phyloP scores from a whole-genome alignment of 768 basidiomycete genomes.

The Phanerochaete sordida region DNA sequence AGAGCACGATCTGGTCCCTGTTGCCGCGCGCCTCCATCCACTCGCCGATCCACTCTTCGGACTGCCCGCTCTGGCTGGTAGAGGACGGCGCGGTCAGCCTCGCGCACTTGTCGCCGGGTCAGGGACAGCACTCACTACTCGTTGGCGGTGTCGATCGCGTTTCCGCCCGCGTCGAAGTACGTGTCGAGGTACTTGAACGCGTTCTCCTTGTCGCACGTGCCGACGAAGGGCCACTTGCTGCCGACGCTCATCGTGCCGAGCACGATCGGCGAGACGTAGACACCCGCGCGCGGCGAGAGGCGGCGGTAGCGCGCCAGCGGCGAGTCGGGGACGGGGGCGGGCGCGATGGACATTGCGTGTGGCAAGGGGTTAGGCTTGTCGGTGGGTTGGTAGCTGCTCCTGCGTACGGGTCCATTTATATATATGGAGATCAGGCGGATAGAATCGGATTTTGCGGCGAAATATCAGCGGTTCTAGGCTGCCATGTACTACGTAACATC shows the following conservation, averaged over 20 bases:
- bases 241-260: conserved; percentile 38
- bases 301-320: conserved; percentile 26
- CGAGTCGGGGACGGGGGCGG: conserved; percentile 8
- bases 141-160: conserved; percentile 21
- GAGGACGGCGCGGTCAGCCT: conserved; percentile 32
- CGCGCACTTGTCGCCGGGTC: too few species aligned
- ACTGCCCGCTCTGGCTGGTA: conserved; percentile 26
- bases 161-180: conserved; percentile 32
- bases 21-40: conserved; percentile 33
- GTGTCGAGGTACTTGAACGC: conserved; percentile 38
- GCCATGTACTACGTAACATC: too few species aligned
- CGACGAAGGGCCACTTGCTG: conserved; percentile 28
- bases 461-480: too few species aligned
- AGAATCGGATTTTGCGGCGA: too few species aligned
- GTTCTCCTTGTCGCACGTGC: conserved; percentile 30
- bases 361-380: not conserved
- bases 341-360: not conserved
- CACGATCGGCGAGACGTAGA: conserved; percentile 35
- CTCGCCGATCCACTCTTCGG: conserved; percentile 35
- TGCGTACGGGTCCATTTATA: too few species aligned
- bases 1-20: conserved; percentile 35
- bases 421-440: too few species aligned
- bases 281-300: conserved; percentile 32
- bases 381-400: too few species aligned
- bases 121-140: conserved; percentile 22